Conservation (phyloP, 2,329 filamentous ascomycete species). For the Diaporthe ilicicola region DNA sequence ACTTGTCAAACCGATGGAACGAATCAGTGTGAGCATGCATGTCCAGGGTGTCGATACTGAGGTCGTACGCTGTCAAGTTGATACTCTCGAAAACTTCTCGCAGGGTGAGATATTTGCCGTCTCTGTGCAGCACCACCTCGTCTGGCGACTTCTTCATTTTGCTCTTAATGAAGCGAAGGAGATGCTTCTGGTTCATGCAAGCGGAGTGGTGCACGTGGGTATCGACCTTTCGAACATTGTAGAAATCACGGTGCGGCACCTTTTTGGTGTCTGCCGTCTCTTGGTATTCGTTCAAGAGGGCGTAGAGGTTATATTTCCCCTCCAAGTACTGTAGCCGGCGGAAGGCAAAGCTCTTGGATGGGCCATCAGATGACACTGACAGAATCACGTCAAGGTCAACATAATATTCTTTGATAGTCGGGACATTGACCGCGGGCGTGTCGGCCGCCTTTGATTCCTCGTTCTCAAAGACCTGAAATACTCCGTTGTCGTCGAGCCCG, state of each 20-base stretch:
- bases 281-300: conserved; percentile 94
- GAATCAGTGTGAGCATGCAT: conserved; percentile 99
- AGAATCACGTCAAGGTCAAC: conserved; percentile 90
- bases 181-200: conserved; percentile 99
- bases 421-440: conserved; percentile 81
- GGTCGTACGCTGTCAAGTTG: conserved; percentile 94
- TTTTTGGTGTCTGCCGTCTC: conserved; percentile 98
- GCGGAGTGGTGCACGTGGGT: conserved; percentile 99
- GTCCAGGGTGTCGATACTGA: conserved; percentile 97
- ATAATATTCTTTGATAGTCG: conserved; percentile 93
- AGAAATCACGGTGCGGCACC: conserved; percentile 97
- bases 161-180: conserved; percentile 98
- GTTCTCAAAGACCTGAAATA: conserved; percentile 91
- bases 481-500: conserved; percentile 81
- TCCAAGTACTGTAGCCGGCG: conserved; percentile 93
- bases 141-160: conserved; percentile 99
- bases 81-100: conserved; percentile 97
- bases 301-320: conserved; percentile 95
- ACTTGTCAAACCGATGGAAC: conserved; percentile 99
- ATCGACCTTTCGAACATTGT: conserved; percentile 98
- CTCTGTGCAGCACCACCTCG: conserved; percentile 90
- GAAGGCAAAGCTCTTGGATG: conserved; percentile 97
- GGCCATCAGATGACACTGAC: conserved; percentile 91
- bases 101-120: conserved; percentile 90
- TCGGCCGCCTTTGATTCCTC: conserved; percentile 67